Evolutionary conservation across 2,329 filamentous ascomycete genomes (phyloP).

Genomic region (Teratosphaeria epicoccoides): DNA sequence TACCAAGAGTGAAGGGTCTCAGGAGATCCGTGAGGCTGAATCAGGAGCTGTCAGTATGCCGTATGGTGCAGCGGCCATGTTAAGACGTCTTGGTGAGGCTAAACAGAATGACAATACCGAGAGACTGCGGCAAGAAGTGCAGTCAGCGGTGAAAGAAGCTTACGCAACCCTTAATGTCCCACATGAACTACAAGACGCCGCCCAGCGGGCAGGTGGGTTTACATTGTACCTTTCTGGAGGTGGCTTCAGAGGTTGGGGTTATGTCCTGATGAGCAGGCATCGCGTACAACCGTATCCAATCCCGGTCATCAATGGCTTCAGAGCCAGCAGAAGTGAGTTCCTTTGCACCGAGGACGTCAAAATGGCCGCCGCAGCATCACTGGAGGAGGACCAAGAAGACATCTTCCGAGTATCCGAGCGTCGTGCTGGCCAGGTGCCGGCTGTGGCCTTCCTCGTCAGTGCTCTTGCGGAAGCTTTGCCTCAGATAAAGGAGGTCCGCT

Average conservation of each 20-base stretch:
- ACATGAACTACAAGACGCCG: constrained; percentile 35
- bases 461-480: constrained; percentile 61
- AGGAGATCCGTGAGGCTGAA: constrained; percentile 41
- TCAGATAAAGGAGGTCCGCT: constrained; percentile 61
- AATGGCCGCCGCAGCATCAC: constrained; percentile 27
- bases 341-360: constrained; percentile 40
- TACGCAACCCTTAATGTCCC: constrained; percentile 44
- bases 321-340: constrained; percentile 52
- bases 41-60: constrained; percentile 54
- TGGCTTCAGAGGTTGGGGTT: constrained; percentile 84
- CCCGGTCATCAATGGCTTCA: constrained; percentile 70
- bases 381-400: constrained; percentile 21
- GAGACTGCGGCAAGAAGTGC: constrained; percentile 37
- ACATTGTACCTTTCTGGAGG: constrained; percentile 80
- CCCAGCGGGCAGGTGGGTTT: constrained; percentile 41
- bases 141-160: constrained; percentile 40
- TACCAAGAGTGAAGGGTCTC: constrained; percentile 34
- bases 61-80: constrained; percentile 59
- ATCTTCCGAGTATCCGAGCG: constrained; percentile 69
- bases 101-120: constrained; percentile 29
- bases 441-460: constrained; percentile 70
- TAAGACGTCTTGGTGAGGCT: constrained; percentile 41
- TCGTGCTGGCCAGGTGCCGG: constrained; percentile 69
- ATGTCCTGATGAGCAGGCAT: constrained; percentile 73
- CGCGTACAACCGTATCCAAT: constrained; percentile 69